Percentiles rank a stretch among this genome's conserved stretches.
Conservation (phyloP, 1,284 basidiomycete species). For the Mycena sp. region DNA sequence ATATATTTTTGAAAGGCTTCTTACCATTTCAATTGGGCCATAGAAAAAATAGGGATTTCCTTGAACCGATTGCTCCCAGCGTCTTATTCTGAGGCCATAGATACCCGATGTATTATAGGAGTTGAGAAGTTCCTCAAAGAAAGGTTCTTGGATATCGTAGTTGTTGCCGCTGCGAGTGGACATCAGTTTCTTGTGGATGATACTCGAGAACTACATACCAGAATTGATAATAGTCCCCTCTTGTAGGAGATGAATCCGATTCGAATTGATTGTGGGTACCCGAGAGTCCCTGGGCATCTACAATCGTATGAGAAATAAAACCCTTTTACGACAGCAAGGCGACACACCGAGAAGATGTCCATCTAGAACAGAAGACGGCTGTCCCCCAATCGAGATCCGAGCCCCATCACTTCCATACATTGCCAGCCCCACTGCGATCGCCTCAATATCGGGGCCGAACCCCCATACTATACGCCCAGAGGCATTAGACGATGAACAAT, state of each 20-base stretch:
- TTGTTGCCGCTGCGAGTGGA: background rate
- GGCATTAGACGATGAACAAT: background rate
- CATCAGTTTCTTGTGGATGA: background rate
- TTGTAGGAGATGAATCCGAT: background rate
- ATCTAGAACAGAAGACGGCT: background rate
- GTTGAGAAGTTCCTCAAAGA: background rate
- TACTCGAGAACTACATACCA: background rate
- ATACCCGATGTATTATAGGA: background rate
- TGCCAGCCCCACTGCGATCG: background rate
- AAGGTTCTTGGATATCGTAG: background rate
- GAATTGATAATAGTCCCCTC: background rate
- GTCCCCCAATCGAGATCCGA: background rate
- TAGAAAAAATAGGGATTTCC: conserved; percentile 7
- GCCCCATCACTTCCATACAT: background rate
- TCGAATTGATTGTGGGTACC: conserved; percentile 15
- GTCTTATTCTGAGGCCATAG: background rate
- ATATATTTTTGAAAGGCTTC: background rate
- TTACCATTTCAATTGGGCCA: background rate
- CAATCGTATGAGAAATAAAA: background rate
- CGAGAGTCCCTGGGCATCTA: background rate
- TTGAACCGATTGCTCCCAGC: background rate
- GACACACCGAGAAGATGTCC: background rate
- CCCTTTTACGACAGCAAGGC: background rate
- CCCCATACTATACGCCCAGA: background rate
- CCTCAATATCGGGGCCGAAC: background rate